Evolutionary conservation across 306 rosid genomes (phyloP), one percentile per base, ranked within the genome.

Genomic region (Casuarina glauca): DNA sequence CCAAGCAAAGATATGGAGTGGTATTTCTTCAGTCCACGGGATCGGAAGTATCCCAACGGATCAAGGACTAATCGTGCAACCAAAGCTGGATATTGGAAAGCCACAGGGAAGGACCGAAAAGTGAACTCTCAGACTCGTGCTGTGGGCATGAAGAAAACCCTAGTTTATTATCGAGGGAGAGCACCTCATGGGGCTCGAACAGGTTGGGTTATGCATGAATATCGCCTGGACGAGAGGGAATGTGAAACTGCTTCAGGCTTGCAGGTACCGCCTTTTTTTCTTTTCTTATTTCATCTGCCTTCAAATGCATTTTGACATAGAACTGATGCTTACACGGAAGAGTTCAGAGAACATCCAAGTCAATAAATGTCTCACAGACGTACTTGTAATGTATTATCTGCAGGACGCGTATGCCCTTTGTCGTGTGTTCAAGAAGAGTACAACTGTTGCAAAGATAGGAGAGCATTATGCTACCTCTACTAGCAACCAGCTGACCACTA

Each of bases 1-100:
- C 98, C 98, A 0, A 94, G 98, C 76, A 94, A 92, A 74, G 98
- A 94, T 86, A 82, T 94, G 39, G 98, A 94, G 80, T 94, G 98
- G 98, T 94, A 94, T 74, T 94, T 94, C 84, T 94, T 94, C 20
- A 92, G 98, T 67, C 96, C 98, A 62, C 74, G 97, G 13, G 97
- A 94, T 72, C 84, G 97, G 26, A 94, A 94, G 77, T 94, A 94
- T 43, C 98, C 98, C 3, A 94, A 94, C 11, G 98, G 98, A 66
- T 94, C 98, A 58, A 92, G 98, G 81, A 94, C 98, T 0, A 94
- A 94, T 41, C 87, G 98, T 3, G 98, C 98, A 49, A 94, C 98
- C 0, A 94, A 90, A 80, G 90, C 89, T 1, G 98, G 98, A 43
- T 94, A 94, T 51, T 94, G 98, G 98, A 94, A 94, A 80, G 98